A percentile compares a stretch with the other conserved stretches of the same genome.
These are phyloP conservation scores for Fusarium tricinctum DNA, from an alignment of 2,329 filamentous ascomycete genomes.

Conservation along the genomic window DNA sequence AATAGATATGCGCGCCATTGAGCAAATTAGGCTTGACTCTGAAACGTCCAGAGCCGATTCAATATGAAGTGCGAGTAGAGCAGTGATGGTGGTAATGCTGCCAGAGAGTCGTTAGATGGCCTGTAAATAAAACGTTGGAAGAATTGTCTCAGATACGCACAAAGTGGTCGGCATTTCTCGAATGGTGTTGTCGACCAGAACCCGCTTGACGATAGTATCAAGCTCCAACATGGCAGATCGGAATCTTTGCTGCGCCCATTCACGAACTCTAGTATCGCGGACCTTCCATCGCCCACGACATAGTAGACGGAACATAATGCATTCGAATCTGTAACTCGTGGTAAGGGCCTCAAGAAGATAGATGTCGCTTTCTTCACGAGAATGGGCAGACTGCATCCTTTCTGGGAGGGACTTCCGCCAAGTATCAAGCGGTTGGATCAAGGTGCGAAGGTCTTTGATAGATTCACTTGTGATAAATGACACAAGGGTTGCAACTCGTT, in stretches of 20 bases:
- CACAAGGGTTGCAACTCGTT: background rate
- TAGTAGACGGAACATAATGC: conserved; percentile 32
- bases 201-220: conserved; percentile 22
- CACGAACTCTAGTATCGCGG: background rate
- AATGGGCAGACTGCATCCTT: background rate
- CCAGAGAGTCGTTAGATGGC: background rate
- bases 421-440: conserved; percentile 1
- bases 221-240: conserved; percentile 24
- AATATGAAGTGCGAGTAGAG: conserved; percentile 3
- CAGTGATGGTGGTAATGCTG: conserved; percentile 17
- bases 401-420: conserved; percentile 5
- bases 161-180: conserved; percentile 17
- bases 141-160: background rate
- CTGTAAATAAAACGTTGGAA: rapidly evolving
- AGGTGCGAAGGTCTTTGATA: background rate
- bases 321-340: conserved; percentile 35
- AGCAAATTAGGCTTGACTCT: background rate
- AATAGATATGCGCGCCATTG: conserved; percentile 20
- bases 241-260: conserved; percentile 36
- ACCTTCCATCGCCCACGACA: conserved; percentile 19
- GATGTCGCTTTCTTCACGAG: background rate
- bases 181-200: conserved; percentile 12
- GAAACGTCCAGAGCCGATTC: conserved; percentile 13
- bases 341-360: conserved; percentile 11
- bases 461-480: background rate